Evolutionary conservation across 306 rosid species (phyloP).

Genomic region (Malus sylvestris): DNA sequence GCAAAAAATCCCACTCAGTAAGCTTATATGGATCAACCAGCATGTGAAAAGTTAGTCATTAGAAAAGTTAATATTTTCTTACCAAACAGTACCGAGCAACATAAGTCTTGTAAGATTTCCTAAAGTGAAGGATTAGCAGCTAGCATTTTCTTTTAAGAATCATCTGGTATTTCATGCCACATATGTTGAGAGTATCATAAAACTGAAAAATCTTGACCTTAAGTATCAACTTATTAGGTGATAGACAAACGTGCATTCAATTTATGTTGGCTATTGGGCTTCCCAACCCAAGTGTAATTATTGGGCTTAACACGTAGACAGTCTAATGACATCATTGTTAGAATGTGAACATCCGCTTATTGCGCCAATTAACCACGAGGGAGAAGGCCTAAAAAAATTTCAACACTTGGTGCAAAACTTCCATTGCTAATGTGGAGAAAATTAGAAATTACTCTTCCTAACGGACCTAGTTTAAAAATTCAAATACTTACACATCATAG

Average conservation of each 20-base stretch:
- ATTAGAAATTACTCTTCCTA: neutral
- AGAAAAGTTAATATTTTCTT: neutral
- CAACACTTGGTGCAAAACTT: too few relatives aligned
- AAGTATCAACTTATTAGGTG: too few relatives aligned
- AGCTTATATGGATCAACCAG: neutral
- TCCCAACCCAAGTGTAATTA: too few relatives aligned
- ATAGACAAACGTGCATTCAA: too few relatives aligned
- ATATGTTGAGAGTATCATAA: too few relatives aligned
- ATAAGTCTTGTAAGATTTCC: neutral
- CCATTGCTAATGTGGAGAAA: neutral
- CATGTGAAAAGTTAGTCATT: neutral
- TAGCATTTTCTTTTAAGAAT: neutral
- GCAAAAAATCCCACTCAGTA: neutral
- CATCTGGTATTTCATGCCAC: neutral
- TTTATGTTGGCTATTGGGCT: too few relatives aligned
- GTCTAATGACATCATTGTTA: too few relatives aligned
- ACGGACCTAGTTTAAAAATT: neutral
- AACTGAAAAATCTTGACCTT: too few relatives aligned
- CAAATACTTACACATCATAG: neutral
- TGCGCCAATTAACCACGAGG: too few relatives aligned
- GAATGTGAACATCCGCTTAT: too few relatives aligned
- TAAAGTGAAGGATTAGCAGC: neutral
- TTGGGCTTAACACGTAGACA: too few relatives aligned
- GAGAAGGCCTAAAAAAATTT: too few relatives aligned
- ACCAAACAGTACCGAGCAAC: neutral